Percentiles rank a stretch among this genome's conserved stretches.
Evolutionary conservation across 2,329 filamentous ascomycete genomes (phyloP).

Genomic region (Xylaria multiplex): DNA sequence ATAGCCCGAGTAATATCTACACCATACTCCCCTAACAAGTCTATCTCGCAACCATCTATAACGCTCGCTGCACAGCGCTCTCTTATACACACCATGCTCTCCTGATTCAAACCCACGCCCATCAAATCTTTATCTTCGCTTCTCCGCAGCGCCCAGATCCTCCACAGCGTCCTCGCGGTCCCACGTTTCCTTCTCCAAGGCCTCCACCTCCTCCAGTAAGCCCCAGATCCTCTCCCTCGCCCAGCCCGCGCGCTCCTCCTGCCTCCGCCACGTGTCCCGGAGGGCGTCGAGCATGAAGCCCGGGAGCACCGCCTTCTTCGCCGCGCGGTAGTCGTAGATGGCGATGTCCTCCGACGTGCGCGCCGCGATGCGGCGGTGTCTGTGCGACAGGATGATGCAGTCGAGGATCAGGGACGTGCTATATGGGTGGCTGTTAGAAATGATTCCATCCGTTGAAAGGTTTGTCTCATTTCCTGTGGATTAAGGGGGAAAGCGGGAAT

Average conservation of each 20-base stretch:
- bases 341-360: conserved; percentile 81
- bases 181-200: conserved; percentile 79
- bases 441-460: neutral
- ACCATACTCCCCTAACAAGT: neutral
- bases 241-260: conserved; percentile 66
- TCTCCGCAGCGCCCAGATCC: conserved; percentile 61
- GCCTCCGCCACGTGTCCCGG: conserved; percentile 65
- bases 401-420: conserved; percentile 65
- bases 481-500: too few relatives aligned
- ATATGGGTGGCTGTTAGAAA: neutral
- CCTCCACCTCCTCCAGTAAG: conserved; percentile 67
- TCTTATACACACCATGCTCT: neutral
- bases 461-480: neutral
- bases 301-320: conserved; percentile 65
- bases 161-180: conserved; percentile 76
- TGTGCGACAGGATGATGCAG: conserved; percentile 77
- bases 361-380: conserved; percentile 76
- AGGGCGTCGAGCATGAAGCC: conserved; percentile 72
- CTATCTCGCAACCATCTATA: conserved; percentile 5
- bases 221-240: conserved; percentile 64
- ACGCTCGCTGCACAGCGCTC: neutral
- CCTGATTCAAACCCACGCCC: neutral
- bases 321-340: conserved; percentile 76
- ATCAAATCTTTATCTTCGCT: neutral
- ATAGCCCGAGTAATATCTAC: neutral